A percentile compares a stretch with the other conserved stretches of the same genome.
phyloP scores from a whole-genome alignment of 1,284 basidiomycete genomes.

The Ceratobasidium sp. region DNA sequence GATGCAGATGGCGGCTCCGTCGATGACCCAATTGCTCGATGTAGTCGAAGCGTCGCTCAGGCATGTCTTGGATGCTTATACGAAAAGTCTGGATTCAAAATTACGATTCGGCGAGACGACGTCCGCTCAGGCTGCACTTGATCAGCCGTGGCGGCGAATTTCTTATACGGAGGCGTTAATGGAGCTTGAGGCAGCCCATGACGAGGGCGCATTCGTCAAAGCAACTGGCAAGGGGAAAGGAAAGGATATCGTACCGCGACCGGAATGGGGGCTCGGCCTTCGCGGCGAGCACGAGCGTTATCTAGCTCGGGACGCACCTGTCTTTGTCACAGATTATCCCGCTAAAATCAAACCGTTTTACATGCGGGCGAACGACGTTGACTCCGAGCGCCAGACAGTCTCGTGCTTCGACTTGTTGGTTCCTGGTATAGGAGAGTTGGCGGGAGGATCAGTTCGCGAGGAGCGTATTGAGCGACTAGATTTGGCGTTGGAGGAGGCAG shows the following conservation, averaged over 20 bases:
- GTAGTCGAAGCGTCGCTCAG: constrained; percentile 75
- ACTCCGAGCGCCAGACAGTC: constrained; percentile 63
- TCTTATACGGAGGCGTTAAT: constrained; percentile 81
- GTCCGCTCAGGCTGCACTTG: neutral
- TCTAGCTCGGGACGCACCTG: constrained; percentile 80
- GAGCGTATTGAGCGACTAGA: constrained; percentile 71
- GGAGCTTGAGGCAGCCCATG: constrained; percentile 57
- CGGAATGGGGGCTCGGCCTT: constrained; percentile 75
- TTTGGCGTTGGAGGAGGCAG: constrained; percentile 59
- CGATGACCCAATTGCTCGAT: constrained; percentile 68
- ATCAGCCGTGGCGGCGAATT: constrained; percentile 70
- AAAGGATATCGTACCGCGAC: constrained; percentile 57
- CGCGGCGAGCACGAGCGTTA: constrained; percentile 93
- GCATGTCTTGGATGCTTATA: constrained; percentile 51
- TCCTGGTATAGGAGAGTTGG: constrained; percentile 88
- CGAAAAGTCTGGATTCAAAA: constrained; percentile 22
- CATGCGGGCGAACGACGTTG: constrained; percentile 73
- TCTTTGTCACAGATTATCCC: constrained; percentile 95
- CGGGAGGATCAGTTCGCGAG: constrained; percentile 90
- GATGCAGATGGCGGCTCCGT: constrained; percentile 55
- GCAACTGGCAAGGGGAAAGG: constrained; percentile 17
- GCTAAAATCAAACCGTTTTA: constrained; percentile 89
- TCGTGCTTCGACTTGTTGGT: constrained; percentile 95
- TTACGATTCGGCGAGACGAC: constrained; percentile 20
- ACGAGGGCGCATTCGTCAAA: constrained; percentile 43